Base-by-base conservation (phyloP, 495 filamentous ascomycete species). In the Neurospora tetrasperma region DNA sequence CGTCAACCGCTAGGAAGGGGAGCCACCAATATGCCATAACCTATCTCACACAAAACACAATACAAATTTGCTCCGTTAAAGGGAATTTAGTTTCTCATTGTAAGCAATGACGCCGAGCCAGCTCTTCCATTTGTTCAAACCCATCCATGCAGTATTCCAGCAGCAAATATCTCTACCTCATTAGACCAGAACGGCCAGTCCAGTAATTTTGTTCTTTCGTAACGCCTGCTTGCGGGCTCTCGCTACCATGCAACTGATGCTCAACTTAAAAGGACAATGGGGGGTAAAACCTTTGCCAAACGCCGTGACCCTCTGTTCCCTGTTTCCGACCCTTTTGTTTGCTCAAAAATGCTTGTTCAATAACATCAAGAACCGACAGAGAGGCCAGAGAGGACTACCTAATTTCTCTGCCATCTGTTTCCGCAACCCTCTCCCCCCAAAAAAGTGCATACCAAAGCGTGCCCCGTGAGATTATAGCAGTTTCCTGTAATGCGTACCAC, bases 351-450 rank as follows among this genome's bases (percentile, higher is more conserved):
- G 74, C 75, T 76, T 71, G 27, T 42, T 78, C 74, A 74, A 74
- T 80, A 77, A 80, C 75, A 77, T 75, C 78, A 81, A 66, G 35
- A 81, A 71, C 73, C 75, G 74, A 79, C 71, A 59, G 54, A 66
- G 11, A 62, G 23, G 23, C 31, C 70, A 77, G 66, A 77, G 80
- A 82, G 82, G 82, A 83, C 74, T 85, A 84, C 83, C 84, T 85
- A 86, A 85, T 77, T 82, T 82, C 83, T 80, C 78, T 79, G 72
- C 54, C 77, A 79, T 82, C 74, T 76, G 76, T 74, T 69, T 73
- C 54, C 72, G 76, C 76, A 74, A 80, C 35, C 35, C 5, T 38
- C 4, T 38, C 5, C 0, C 35, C 35, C 35, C 35, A 79, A 79
- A 48, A 14, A 18, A 16, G 27, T 27, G 39, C 10, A 48, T 42